These are phyloP conservation scores for Aureobasidium sp. DNA, from an alignment of 2,329 filamentous ascomycete species.

Conservation along the genomic window DNA sequence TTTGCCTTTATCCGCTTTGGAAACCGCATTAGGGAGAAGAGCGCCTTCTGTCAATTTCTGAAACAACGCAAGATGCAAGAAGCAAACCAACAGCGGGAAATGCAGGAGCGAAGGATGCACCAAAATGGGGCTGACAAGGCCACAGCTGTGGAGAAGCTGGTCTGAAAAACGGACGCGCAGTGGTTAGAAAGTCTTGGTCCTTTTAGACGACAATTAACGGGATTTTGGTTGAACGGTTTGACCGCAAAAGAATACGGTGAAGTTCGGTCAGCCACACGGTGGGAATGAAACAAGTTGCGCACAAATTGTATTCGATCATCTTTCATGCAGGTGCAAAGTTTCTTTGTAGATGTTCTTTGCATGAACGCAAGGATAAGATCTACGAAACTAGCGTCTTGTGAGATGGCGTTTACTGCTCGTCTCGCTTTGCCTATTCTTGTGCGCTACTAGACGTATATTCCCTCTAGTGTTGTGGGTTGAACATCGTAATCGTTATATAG, in stretches of 20 bases:
- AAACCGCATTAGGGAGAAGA: constrained; percentile 44
- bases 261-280: background rate
- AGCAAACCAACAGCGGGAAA: constrained; percentile 15
- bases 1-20: constrained; percentile 51
- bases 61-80: constrained; percentile 35
- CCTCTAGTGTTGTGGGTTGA: background rate
- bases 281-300: background rate
- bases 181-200: background rate
- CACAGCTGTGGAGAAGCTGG: constrained; percentile 6
- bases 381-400: background rate
- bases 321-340: background rate
- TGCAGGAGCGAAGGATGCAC: constrained; percentile 11
- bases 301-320: background rate
- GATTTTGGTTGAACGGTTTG: background rate
- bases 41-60: constrained; percentile 54
- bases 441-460: background rate
- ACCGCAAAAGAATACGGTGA: background rate
- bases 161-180: background rate
- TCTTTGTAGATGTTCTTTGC: background rate
- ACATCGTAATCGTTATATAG: background rate
- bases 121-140: background rate
- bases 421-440: background rate
- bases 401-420: constrained; percentile 2
- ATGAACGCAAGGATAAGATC: background rate
- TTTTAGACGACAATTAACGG: background rate